Evolutionary conservation across 768 basidiomycete genomes (phyloP), one percentile per base, ranked within the genome.

Genomic region (Mrakia gelida): DNA sequence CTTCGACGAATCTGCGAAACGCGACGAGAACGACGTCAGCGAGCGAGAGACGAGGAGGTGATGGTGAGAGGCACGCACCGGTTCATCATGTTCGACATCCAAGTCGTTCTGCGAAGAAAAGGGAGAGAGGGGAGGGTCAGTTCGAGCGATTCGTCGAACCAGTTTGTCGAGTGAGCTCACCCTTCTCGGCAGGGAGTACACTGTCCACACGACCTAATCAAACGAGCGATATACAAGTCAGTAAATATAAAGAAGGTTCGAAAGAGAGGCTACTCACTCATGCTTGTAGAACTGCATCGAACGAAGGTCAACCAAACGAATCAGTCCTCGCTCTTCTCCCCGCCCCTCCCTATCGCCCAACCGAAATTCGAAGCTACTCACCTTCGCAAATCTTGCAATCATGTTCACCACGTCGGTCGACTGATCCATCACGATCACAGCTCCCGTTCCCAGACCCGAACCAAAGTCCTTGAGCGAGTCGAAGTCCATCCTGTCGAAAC

Each of bases 41-140:
- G 43, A 30, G 21, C 30, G 45, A 3, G 52, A 54, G 4, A 16
- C n/a, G 43, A 28, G 8, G 43, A 49, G n/a, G n/a, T n/a, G n/a
- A n/a, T n/a, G n/a, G n/a, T n/a, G n/a, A n/a, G n/a, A n/a, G n/a
- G n/a, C n/a, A 7, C 71, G 2, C n/a, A 75, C 71, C 96, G 91
- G 84, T 94, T 89, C 96, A 99, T 99, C 94, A 98, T 98, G 86
- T 98, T 96, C 90, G 92, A 93, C 92, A 99, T 94, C 96, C 96
- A 98, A 0, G 94, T 97, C 2, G 96, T 98, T 54, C 49, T 52
- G 45, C 15, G 15, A 13, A 16, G 18, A 7, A 9, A 52, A 21
- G 4, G 49, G 15, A n/a, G n/a, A n/a, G 2, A 52, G 49, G 3
- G 49, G 15, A 52, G 15, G 4, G 49, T 52, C 49, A 52, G 18